Conservation (phyloP, 139 green algal species). For the Chlamydomonas applanata region DNA sequence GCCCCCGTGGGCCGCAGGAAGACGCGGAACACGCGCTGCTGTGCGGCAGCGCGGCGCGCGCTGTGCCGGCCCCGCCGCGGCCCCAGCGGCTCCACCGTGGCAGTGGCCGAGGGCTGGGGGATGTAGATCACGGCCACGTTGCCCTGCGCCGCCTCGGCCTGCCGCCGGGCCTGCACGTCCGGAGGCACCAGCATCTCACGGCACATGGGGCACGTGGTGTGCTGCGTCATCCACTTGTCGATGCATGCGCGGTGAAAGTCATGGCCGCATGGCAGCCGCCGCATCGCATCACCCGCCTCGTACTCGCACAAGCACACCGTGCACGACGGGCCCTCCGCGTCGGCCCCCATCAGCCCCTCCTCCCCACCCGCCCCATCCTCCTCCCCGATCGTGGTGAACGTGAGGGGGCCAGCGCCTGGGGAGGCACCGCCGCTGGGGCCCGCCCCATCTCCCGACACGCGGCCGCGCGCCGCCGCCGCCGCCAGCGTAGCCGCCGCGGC, state of each 20-base stretch:
- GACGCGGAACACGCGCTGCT: too few relatives aligned
- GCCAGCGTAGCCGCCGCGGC: background rate
- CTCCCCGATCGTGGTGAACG: background rate
- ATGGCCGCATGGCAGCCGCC: conserved; percentile 63
- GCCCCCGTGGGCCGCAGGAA: too few relatives aligned
- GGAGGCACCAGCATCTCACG: conserved; percentile 39
- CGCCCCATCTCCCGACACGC: background rate
- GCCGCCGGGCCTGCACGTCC: background rate
- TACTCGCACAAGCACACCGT: conserved; percentile 78
- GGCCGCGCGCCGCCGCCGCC: too few relatives aligned
- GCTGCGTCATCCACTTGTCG: conserved; percentile 57
- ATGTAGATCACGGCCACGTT: too few relatives aligned
- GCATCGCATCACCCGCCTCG: conserved; percentile 57
- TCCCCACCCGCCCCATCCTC: background rate
- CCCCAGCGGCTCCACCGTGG: too few relatives aligned
- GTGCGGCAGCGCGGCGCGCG: too few relatives aligned
- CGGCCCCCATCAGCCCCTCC: background rate
- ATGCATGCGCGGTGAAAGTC: conserved; percentile 63
- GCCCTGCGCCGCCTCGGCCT: background rate
- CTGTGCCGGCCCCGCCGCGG: too few relatives aligned
- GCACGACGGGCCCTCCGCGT: conserved; percentile 47
- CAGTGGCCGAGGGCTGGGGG: too few relatives aligned
- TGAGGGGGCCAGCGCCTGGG: background rate
- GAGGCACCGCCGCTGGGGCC: background rate
- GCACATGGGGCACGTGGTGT: conserved; percentile 76